phyloP scores from a whole-genome alignment of 495 filamentous ascomycete species.

The Venustampulla echinocandica region DNA sequence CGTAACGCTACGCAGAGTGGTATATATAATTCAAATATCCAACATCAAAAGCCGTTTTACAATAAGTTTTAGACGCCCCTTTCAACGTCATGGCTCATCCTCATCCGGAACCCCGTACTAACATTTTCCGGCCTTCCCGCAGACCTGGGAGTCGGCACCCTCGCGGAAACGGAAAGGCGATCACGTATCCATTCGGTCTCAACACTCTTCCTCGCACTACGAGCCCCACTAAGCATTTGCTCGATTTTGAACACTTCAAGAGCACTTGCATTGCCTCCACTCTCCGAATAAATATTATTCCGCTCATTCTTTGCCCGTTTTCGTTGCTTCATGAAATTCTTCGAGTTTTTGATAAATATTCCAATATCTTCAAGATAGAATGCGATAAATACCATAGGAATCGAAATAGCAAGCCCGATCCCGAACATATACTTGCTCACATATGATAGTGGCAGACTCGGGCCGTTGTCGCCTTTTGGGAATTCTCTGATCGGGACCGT shows the following conservation, averaged over 20 bases:
- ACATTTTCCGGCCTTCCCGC: slow-evolving; percentile 4
- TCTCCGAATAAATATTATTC: not conserved
- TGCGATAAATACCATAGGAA: slow-evolving; percentile 52
- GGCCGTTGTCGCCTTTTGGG: slow-evolving; percentile 20
- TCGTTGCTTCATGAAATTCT: not conserved
- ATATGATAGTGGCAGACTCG: slow-evolving; percentile 41
- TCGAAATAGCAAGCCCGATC: slow-evolving; percentile 56
- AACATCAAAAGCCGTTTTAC: too few species aligned
- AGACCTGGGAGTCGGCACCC: not conserved
- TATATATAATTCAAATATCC: too few species aligned
- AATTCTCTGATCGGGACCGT: slow-evolving; percentile 54
- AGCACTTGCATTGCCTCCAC: not conserved
- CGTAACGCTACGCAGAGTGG: too few species aligned
- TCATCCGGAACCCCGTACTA: slow-evolving; percentile 20
- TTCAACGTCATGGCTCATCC: slow-evolving; percentile 16
- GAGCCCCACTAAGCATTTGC: slow-evolving; percentile 10
- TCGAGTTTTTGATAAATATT: slow-evolving; percentile 20
- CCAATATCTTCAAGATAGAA: slow-evolving; percentile 50
- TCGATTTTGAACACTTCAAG: slow-evolving; percentile 11
- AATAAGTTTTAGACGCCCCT: too few species aligned
- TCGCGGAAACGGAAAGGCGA: not conserved
- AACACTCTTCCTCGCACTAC: slow-evolving; percentile 17
- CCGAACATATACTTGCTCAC: slow-evolving; percentile 60
- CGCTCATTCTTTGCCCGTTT: not conserved
- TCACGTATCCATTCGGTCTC: slow-evolving; percentile 18